Evolutionary conservation across 1,284 basidiomycete species (phyloP).

Genomic region (Farysia itapuensis): DNA sequence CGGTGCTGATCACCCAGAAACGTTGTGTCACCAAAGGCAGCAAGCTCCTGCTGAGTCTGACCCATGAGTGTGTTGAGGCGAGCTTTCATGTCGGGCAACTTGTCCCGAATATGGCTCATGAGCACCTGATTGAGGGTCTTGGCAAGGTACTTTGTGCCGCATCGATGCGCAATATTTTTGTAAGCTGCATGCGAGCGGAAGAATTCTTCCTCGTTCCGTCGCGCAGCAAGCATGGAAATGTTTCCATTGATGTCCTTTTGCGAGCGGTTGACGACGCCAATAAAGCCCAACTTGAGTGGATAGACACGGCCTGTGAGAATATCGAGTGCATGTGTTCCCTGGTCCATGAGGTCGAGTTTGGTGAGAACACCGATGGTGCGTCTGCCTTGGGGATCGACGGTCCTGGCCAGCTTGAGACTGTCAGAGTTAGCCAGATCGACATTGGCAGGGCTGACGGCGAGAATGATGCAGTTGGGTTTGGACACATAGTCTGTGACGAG

Average conservation of each 20-base stretch:
- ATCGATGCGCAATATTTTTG: constrained; percentile 92
- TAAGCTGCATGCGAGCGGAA: constrained; percentile 89
- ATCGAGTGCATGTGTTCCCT: constrained; percentile 94
- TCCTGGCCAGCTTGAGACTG: constrained; percentile 90
- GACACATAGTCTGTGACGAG: constrained; percentile 92
- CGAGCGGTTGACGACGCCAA: constrained; percentile 93
- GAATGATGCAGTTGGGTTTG: constrained; percentile 94
- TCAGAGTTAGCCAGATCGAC: constrained; percentile 98
- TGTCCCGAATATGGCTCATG: constrained; percentile 97
- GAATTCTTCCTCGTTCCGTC: constrained; percentile 85
- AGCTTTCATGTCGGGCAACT: constrained; percentile 99
- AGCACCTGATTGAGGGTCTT: constrained; percentile 93
- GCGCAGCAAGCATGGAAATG: constrained; percentile 81
- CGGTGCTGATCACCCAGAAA: constrained; percentile 90
- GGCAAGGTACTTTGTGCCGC: constrained; percentile 91
- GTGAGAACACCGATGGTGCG: constrained; percentile 94
- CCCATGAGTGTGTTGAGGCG: constrained; percentile 97
- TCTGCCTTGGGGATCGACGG: constrained; percentile 90
- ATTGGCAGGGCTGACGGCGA: constrained; percentile 93
- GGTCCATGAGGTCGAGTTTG: constrained; percentile 98
- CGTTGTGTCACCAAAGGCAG: constrained; percentile 90
- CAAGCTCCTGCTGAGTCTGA: constrained; percentile 96
- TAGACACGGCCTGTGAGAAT: constrained; percentile 94
- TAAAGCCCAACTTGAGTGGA: constrained; percentile 95
- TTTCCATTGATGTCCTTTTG: constrained; percentile 95